Percentiles rank a stretch among this genome's conserved stretches.
Evolutionary conservation across 441 rosid genomes (phyloP).

Genomic region (Mallotus japonicus): DNA sequence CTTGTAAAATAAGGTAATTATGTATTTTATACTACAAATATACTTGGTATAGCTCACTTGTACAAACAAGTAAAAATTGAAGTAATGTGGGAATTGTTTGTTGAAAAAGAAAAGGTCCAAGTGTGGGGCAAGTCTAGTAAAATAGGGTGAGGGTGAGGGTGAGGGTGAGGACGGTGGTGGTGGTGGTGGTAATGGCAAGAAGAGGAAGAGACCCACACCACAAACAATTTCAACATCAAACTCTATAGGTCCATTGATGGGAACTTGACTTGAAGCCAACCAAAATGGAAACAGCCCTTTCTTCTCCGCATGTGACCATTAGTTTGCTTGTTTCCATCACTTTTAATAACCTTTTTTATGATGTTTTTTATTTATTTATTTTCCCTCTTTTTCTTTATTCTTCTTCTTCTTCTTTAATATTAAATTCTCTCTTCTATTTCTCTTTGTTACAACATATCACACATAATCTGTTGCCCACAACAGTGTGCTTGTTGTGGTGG

Average conservation of each 20-base stretch:
- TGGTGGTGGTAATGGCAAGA: neutral
- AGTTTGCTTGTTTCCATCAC: constrained; percentile 41
- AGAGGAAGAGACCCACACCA: constrained; percentile 27
- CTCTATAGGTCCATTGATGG: constrained; percentile 35
- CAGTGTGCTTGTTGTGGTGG: neutral
- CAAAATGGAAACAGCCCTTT: constrained; percentile 39
- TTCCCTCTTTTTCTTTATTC: neutral
- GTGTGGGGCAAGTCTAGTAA: neutral
- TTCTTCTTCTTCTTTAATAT: neutral
- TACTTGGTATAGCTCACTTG: too few species aligned
- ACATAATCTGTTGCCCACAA: neutral
- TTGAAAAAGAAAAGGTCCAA: constrained; percentile 13
- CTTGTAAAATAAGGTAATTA: too few species aligned
- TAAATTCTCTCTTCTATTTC: neutral
- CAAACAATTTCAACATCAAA: constrained; percentile 11
- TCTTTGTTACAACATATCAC: neutral
- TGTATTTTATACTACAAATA: too few species aligned
- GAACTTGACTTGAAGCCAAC: constrained; percentile 50
- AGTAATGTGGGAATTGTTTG: constrained; percentile 10
- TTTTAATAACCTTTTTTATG: constrained; percentile 24
- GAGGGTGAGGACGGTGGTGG: too few species aligned
- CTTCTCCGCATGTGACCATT: constrained; percentile 57
- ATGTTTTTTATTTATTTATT: constrained; percentile 14
- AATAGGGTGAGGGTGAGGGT: neutral
- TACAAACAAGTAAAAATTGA: too few species aligned